A percentile compares a stretch with the other conserved stretches of the same genome.
These are phyloP conservation scores for Dendrobium officinale DNA, from an alignment of 106 monocot genomes.

Conservation along the genomic window DNA sequence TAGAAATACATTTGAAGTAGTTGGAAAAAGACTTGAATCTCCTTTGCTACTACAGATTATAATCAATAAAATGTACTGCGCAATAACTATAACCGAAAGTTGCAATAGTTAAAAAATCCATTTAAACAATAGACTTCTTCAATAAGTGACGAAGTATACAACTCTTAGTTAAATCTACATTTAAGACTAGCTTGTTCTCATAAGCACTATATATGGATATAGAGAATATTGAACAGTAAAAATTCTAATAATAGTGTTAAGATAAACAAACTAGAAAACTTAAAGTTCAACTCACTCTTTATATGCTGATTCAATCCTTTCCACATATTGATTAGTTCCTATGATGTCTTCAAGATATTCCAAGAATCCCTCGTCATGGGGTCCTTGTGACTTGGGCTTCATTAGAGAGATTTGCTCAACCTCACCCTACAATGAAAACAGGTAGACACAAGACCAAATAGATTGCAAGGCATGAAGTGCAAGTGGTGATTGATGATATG, in stretches of 20 bases:
- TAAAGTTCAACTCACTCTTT: slow-evolving; percentile 62
- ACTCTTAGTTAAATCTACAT: background rate
- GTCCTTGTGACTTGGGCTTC: slow-evolving; percentile 94
- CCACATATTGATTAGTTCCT: slow-evolving; percentile 89
- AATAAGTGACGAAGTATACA: background rate
- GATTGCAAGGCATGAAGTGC: background rate
- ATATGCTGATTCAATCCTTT: slow-evolving; percentile 83
- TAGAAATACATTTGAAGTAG: background rate
- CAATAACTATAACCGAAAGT: too few species aligned
- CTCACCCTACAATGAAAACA: slow-evolving; percentile 58
- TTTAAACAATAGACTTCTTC: background rate
- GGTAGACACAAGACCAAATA: background rate
- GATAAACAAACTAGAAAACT: background rate
- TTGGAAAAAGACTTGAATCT: background rate
- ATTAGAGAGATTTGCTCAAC: slow-evolving; percentile 98
- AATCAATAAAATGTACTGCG: too few species aligned
- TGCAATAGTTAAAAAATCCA: too few species aligned
- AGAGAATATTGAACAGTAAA: background rate
- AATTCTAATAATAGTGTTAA: background rate
- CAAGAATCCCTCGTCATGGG: slow-evolving; percentile 94
- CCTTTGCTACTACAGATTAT: background rate
- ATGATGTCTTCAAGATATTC: slow-evolving; percentile 98
- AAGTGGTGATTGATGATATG: background rate
- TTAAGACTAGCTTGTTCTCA: background rate
- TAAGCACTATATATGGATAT: background rate